A percentile compares a stretch with the other conserved stretches of the same genome.
Conservation (phyloP, 495 filamentous ascomycete genomes). For the Hypoxylon intermedium region DNA sequence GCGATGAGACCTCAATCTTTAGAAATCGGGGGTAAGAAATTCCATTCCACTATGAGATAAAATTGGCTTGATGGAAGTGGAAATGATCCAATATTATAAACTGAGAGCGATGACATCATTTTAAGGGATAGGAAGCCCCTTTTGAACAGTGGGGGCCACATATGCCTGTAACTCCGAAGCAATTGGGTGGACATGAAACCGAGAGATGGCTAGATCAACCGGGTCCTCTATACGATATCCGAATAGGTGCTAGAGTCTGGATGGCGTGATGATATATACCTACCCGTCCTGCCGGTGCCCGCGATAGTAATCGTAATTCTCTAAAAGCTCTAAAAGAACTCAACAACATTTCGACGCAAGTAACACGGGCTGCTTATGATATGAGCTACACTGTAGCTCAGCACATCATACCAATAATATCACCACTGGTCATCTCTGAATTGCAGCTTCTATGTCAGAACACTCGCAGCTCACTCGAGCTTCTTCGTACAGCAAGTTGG, state of each 20-base stretch:
- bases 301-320: no score
- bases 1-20: not conserved
- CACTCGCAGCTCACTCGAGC: no score
- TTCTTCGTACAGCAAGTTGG: no score
- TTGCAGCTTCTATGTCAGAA: no score
- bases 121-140: slow-evolving; percentile 12
- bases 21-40: slow-evolving; percentile 5
- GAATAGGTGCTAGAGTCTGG: not conserved
- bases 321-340: no score
- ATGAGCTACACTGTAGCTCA: no score
- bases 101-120: slow-evolving; percentile 26
- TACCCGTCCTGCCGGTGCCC: no score
- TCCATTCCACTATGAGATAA: slow-evolving; percentile 4
- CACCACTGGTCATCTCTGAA: no score
- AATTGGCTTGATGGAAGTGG: not conserved
- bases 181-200: slow-evolving; percentile 21
- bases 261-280: not conserved
- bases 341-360: no score
- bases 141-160: slow-evolving; percentile 17
- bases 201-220: not conserved
- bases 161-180: slow-evolving; percentile 23
- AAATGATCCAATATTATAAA: not conserved
- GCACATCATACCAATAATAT: no score
- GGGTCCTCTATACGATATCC: not conserved
- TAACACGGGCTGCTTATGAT: no score